Conservation (phyloP, 805 yeast species). For the Pichia phayaonensis region DNA sequence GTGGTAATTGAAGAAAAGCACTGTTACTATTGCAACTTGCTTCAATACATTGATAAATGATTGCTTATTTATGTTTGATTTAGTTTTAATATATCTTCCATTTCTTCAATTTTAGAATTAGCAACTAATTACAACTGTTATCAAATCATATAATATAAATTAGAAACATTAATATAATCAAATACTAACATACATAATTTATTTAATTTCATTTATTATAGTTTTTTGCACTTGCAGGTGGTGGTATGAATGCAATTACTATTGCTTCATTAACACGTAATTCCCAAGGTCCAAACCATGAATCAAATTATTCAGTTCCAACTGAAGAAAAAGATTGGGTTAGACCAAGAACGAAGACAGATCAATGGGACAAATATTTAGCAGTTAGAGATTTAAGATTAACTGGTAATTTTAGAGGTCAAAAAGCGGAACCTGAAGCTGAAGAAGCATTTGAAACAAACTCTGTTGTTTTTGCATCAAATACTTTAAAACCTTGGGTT, state of each 20-base stretch:
- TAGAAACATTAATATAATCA: not conserved
- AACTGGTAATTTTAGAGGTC: constrained; percentile 70
- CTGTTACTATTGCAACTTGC: no score
- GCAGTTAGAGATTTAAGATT: constrained; percentile 71
- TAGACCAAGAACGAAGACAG: constrained; percentile 46
- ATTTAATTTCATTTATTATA: constrained; percentile 7
- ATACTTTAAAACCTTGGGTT: constrained; percentile 30
- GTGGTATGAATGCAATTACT: constrained; percentile 32
- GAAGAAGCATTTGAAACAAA: constrained; percentile 74
- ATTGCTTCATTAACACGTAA: constrained; percentile 25
- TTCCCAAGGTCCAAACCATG: constrained; percentile 30
- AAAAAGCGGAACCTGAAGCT: constrained; percentile 56
- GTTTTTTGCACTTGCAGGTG: constrained; percentile 49
- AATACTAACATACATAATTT: constrained; percentile 3
- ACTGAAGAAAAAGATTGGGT: constrained; percentile 39
- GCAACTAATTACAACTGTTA: no score
- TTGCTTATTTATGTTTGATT: no score
- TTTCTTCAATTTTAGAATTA: no score
- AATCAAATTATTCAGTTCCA: constrained; percentile 33
- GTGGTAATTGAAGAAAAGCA: no score
- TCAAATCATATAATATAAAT: no score
- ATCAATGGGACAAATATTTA: constrained; percentile 46
- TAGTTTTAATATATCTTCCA: no score
- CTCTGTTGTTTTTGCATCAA: constrained; percentile 34
- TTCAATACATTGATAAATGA: no score